phyloP scores from a whole-genome alignment of 106 monocot species.

The Phalaenopsis aphrodite region DNA sequence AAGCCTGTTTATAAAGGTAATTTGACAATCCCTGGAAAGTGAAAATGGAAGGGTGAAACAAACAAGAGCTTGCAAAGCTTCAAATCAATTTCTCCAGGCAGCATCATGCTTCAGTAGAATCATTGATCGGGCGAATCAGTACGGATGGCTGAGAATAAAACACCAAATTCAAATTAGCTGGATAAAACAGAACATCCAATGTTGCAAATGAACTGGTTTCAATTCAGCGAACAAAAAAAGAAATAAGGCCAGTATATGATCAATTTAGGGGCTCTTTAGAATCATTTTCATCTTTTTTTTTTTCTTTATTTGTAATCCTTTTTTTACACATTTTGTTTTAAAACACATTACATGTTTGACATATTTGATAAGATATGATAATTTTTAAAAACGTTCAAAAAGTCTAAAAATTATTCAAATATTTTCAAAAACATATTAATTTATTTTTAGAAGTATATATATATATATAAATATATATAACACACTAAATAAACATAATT shows the following conservation, averaged over 20 bases:
- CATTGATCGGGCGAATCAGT: background rate
- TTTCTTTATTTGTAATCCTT: no score
- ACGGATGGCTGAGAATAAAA: conserved; percentile 2
- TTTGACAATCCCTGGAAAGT: background rate
- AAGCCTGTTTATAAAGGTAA: background rate
- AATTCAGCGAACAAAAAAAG: background rate
- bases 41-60: background rate
- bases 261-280: background rate
- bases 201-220: background rate
- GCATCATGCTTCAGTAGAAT: background rate
- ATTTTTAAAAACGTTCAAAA: no score
- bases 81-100: background rate
- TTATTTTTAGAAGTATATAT: no score
- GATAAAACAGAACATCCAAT: background rate
- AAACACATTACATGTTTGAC: no score
- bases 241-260: background rate
- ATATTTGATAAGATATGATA: no score
- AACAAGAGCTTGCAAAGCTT: background rate
- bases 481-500: no score
- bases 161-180: background rate
- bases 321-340: no score
- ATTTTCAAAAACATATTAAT: no score
- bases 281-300: no score
- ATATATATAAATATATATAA: no score
- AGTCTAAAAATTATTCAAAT: no score